Evolutionary conservation across 306 rosid genomes (phyloP), one percentile per base, ranked within the genome.

Genomic region (Lablab purpureus): DNA sequence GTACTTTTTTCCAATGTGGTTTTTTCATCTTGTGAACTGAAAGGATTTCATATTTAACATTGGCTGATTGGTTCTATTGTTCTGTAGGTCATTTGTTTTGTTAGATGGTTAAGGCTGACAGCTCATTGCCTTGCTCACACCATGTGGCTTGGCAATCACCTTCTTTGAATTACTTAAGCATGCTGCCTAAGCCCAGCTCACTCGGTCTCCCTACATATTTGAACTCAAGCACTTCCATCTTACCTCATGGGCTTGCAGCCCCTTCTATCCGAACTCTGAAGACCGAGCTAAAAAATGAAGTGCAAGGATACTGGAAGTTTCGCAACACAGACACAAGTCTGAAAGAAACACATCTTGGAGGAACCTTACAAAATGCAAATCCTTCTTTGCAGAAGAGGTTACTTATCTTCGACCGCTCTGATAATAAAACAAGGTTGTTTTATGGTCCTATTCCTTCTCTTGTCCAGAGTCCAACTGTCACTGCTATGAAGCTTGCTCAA

Each of bases 361-460:
- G 74, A 73, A 73, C 78, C 59, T 70, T 83, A 64, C 85, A 82
- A 60, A 81, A 76, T 84, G 82, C 68, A 74, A 74, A 62, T 52
- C 68, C 83, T 50, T 75, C 65, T 25, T 60, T 45, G 74, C 84
- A 79, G 40, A 89, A 78, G 82, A 85, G 87, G 36, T 86, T 89
- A 51, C 76, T 91, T 51, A 78, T 89, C 67, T 88, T 88, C 22
- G 94, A 91, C 71, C 90, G 73, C 74, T 86, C 91, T 80, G 88
- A 84, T 78, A 84, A 81, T 82, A 86, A 86, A 70, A 89, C 88
- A 56, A 88, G 89, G 84, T 49, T 88, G 71, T 80, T 85, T 78
- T 87, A 87, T 72, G 81, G 76, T 55, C 86, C 89, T 7, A 67
- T 63, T 56, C 73, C 54, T 64, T 85, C 87, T 70, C 82, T 73